phyloP scores from a whole-genome alignment of 371 early-diverging fungal species.

The Mucor circinelloides region DNA sequence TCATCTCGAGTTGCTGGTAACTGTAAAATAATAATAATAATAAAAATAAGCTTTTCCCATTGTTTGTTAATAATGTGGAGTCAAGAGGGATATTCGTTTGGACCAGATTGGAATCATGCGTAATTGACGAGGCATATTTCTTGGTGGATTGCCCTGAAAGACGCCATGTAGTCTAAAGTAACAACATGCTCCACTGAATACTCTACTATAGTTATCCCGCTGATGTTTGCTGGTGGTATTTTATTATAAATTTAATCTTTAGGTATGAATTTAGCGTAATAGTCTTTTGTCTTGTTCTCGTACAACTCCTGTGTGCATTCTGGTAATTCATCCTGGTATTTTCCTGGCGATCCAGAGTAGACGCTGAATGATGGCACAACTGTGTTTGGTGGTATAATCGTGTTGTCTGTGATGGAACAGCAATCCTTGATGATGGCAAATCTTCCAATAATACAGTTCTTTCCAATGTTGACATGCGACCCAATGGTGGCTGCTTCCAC shows the following conservation, averaged over 20 bases:
- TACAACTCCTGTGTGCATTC: conserved; percentile 84
- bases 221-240: neutral
- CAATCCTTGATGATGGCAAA: conserved; percentile 96
- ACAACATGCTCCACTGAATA: too few species aligned
- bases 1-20: neutral
- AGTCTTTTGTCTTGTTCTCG: conserved; percentile 76
- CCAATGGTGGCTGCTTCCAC: conserved; percentile 95
- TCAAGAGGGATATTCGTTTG: neutral
- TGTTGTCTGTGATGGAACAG: conserved; percentile 85
- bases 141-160: neutral
- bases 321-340: conserved; percentile 77
- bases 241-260: conserved; percentile 35
- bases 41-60: neutral
- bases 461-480: conserved; percentile 87
- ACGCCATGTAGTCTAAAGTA: neutral
- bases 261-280: conserved; percentile 75
- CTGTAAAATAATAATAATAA: too few species aligned
- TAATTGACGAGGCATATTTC: neutral
- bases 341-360: conserved; percentile 79
- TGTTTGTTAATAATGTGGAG: neutral
- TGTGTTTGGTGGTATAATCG: conserved; percentile 90
- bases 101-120: neutral
- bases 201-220: too few species aligned
- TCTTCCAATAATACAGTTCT: conserved; percentile 92
- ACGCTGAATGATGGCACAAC: conserved; percentile 91